Base-by-base conservation (phyloP, 345 rosid genomes). In the Boechera stricta region DNA sequence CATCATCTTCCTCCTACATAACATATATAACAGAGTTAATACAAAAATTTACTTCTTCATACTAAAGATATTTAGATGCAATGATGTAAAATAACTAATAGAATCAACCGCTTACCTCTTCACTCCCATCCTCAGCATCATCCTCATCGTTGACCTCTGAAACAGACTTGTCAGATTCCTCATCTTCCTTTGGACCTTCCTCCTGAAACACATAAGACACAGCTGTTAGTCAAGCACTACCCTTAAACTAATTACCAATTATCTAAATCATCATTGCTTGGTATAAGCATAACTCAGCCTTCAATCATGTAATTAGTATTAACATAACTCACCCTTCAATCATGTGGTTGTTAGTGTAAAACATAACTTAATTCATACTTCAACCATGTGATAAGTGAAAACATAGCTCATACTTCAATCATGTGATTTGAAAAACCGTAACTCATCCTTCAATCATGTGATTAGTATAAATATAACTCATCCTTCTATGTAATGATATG, bases 61-160 rank as follows among this genome's bases (percentile, higher is more conserved):
- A 69, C 56, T 41, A 48, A n/a, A 49, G 4, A 12, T 35, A 10
- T 10, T 35, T 3, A 35, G 8, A 67, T 59, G n/a, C 8, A 28
- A 49, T 2, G 48, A 60, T 31, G 70, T 31, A 5, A 32, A 8
- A 6, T 4, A 28, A 15, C 29, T 18, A 3, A 5, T 1, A 52
- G 12, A 44, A 36, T 35, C 3, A 55, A 29, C 13, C n/a, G 5
- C 29, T 5, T 10, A 88, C 99, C 86, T 92, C 99, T 2, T 80
- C 98, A 11, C 92, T 89, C 15, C 85, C 98, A 24, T 88, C 97
- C 2, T 90, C 93, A 0, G 89, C 92, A 21, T 94, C 97, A 4
- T 91, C 96, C 12, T 90, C 97, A 41, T 95, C 96, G 56, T 92
- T 87, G 39, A 95, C 96, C 82, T 95, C 99, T 0, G 99, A 95